These are phyloP conservation scores for Zasmidium angulare DNA, from an alignment of 2,329 filamentous ascomycete genomes.

Conservation along the genomic window DNA sequence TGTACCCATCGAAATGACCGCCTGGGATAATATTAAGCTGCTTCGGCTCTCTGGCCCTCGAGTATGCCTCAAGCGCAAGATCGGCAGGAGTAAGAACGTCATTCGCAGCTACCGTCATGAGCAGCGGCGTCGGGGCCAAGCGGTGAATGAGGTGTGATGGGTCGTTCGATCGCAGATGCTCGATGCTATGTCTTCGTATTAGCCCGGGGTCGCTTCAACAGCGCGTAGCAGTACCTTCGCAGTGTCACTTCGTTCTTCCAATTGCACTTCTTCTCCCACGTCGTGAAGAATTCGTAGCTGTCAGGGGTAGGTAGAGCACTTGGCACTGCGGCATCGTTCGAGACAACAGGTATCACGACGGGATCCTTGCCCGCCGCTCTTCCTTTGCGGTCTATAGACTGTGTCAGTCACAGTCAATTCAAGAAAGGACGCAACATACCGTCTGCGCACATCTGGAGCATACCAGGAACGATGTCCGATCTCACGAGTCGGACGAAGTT, in stretches of 20 bases:
- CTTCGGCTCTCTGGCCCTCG: conserved; percentile 42
- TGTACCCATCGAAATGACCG: conserved; percentile 44
- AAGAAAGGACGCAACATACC: conserved; percentile 2
- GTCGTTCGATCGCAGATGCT: conserved; percentile 29
- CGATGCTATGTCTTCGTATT: conserved; percentile 21
- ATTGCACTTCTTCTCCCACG: conserved; percentile 33
- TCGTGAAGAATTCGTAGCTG: conserved; percentile 36
- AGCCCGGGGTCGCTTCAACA: background rate
- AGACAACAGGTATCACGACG: conserved; percentile 34
- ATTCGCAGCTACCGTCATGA: conserved; percentile 38
- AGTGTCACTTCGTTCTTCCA: conserved; percentile 45
- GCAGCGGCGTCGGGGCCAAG: conserved; percentile 42
- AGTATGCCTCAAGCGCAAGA: conserved; percentile 38
- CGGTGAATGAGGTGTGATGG: conserved; percentile 34
- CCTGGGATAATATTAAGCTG: conserved; percentile 38
- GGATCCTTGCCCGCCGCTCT: conserved; percentile 35
- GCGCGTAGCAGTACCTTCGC: conserved; percentile 22
- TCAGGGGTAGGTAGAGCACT: conserved; percentile 38
- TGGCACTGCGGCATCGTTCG: conserved; percentile 31
- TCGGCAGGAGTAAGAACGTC: conserved; percentile 38
- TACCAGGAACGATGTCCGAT: conserved; percentile 30
- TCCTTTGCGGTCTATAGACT: conserved; percentile 32
- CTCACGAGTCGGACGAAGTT: conserved; percentile 38
- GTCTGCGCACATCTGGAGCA: conserved; percentile 28
- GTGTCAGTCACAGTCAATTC: background rate